phyloP scores from a whole-genome alignment of 805 yeast genomes.

The Millerago galiae region DNA sequence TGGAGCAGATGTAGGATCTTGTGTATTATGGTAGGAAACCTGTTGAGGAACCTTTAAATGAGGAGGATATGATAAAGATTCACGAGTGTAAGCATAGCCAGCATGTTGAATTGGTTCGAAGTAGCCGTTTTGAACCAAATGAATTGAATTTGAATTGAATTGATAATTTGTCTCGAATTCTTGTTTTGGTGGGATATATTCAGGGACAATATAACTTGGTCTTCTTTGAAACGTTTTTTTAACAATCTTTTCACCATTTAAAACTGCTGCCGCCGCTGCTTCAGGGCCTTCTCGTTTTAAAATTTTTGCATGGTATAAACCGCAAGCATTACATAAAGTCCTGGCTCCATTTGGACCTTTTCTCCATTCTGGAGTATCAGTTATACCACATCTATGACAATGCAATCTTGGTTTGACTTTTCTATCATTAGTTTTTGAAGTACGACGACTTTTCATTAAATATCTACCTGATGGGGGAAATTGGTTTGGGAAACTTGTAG shows the following conservation, averaged over 20 bases:
- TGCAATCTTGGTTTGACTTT: slow-evolving; percentile 8
- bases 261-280: slow-evolving; percentile 22
- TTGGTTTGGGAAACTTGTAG: neutral
- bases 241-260: slow-evolving; percentile 7
- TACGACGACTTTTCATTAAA: neutral
- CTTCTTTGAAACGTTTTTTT: slow-evolving; percentile 8
- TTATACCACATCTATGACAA: slow-evolving; percentile 42
- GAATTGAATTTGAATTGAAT: neutral
- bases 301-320: slow-evolving; percentile 64
- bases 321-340: slow-evolving; percentile 61
- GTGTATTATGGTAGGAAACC: neutral
- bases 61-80: neutral
- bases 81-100: neutral
- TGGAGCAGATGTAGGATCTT: neutral
- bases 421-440: slow-evolving; percentile 1
- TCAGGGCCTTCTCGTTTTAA: slow-evolving; percentile 36
- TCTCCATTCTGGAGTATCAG: slow-evolving; percentile 75
- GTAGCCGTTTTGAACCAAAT: neutral
- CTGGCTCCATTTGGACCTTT: slow-evolving; percentile 72
- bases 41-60: neutral
- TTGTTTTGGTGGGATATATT: neutral
- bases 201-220: neutral
- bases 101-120: neutral
- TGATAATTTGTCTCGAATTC: neutral
- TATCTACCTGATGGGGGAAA: neutral